Conservation (phyloP, 495 filamentous ascomycete species). For the Penicillium crystallinum region DNA sequence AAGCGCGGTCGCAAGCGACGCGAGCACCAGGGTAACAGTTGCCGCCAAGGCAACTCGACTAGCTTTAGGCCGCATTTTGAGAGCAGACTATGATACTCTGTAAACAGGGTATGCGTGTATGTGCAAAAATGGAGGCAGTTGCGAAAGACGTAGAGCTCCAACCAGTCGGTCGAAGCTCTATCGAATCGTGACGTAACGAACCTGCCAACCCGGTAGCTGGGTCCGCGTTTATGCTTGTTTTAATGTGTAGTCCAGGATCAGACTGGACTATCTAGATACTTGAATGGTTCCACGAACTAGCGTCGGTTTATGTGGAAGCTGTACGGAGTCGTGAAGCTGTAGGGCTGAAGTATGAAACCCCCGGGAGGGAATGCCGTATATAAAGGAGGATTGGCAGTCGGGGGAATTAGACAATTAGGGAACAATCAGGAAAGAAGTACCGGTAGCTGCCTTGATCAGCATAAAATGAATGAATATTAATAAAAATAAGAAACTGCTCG, state of each 20-base stretch:
- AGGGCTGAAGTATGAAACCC: slow-evolving; percentile 24
- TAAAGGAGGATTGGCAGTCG: slow-evolving; percentile 2
- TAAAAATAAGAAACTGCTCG: slow-evolving; percentile 7
- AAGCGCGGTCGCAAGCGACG: slow-evolving; percentile 30
- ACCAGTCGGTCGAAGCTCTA: slow-evolving; percentile 18
- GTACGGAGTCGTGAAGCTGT: slow-evolving; percentile 3
- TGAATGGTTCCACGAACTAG: background rate
- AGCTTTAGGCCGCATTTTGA: slow-evolving; percentile 22
- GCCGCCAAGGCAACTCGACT: slow-evolving; percentile 30
- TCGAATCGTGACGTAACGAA: slow-evolving; percentile 29
- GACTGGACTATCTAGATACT: background rate
- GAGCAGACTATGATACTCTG: background rate
- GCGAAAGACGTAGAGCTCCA: slow-evolving; percentile 7
- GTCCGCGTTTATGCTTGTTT: slow-evolving; percentile 2
- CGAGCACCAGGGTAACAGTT: slow-evolving; percentile 17
- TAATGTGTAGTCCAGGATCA: background rate
- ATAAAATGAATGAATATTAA: slow-evolving; percentile 1
- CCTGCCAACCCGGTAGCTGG: slow-evolving; percentile 1
- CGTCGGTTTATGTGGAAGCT: background rate
- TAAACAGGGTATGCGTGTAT: background rate
- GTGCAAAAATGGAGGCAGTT: background rate
- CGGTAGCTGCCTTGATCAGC: background rate
- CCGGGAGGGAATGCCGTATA: slow-evolving; percentile 7
- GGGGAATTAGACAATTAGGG: background rate
- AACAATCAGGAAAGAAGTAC: slow-evolving; percentile 2